Conservation (phyloP, 1,284 basidiomycete species). For the Austropuccinia psidii region DNA sequence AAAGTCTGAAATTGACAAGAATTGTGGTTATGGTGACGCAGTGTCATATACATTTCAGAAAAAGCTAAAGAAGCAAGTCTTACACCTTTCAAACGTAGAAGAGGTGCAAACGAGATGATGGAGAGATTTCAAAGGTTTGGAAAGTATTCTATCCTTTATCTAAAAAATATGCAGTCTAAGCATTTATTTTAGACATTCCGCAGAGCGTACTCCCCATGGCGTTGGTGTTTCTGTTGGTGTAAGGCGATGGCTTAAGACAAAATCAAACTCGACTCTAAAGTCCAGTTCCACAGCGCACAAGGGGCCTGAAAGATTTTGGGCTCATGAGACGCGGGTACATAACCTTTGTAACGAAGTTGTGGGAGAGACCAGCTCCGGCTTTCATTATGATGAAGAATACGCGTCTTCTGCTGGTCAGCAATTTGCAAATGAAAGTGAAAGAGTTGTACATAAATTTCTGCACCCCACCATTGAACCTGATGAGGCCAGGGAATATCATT, state of each 20-base stretch:
- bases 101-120: conserved; percentile 22
- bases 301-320: not conserved
- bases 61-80: conserved; percentile 25
- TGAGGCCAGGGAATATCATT: conserved; percentile 29
- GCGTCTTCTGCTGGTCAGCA: not conserved
- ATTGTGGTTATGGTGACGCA: not conserved
- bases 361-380: not conserved
- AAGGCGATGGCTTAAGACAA: conserved; percentile 34
- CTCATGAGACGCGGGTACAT: not conserved
- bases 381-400: conserved; percentile 7
- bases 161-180: not conserved
- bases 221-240: conserved; percentile 34
- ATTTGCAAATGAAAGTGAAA: not conserved
- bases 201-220: conserved; percentile 31
- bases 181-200: conserved; percentile 24
- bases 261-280: conserved; percentile 27
- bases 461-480: conserved; percentile 16
- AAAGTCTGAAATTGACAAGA: too few relatives aligned
- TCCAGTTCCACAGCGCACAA: conserved; percentile 15
- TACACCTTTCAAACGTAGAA: conserved; percentile 33
- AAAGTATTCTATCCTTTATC: not conserved
- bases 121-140: conserved; percentile 29
- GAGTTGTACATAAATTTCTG: conserved; percentile 14
- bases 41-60: conserved; percentile 10
- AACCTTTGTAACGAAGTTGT: not conserved